Base-by-base conservation (phyloP, 2,329 filamentous ascomycete species). In the Colletotrichum paranaense region DNA sequence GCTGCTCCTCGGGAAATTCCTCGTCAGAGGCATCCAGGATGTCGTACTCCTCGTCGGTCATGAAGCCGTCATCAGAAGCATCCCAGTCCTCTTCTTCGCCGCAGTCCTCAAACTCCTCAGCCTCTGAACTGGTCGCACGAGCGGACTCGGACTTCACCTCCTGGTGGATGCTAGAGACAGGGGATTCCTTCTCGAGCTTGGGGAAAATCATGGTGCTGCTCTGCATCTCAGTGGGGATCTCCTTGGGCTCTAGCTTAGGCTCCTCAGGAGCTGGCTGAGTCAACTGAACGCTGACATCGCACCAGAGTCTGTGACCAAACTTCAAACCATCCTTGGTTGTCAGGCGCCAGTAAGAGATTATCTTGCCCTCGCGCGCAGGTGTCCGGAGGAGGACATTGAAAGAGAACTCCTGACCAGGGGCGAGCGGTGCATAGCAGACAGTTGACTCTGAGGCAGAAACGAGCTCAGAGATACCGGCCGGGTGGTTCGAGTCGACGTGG, bases 1-100 rank as follows among this genome's bases (percentile, higher is more conserved):
- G 83, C 79, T 88, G 86, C 78, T 90, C 90, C 74, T 88, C 88
- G 64, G 91, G 82, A 76, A 89, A 93, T 81, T 98, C 96, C 82
- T 97, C 94, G 77, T 98, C 96, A 72, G 94, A 97, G 56, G 95
- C 96, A 85, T 98, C 95, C 58, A 98, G 91, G 76, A 98, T 95
- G 79, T 99, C 97, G 82, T 98, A 99, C 85, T 99, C 97, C 82
- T 98, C 97, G 76, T 99, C 97, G 0, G 97, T 98, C 87, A 97
- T 85, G 87, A 98, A 98, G 14, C 92, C 94, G 73, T 93, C 91
- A 14, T 92, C 90, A 1, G 88, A 89, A n/a, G 84, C 86, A 53
- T 90, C 88, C 86, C 89, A 91, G 59, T 92, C 92, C n/a, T 91
- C 90, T 46, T 86, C 87, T 67, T 88, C 86, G 42, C 83, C 85